Base-by-base conservation (phyloP, 306 rosid species). In the Luffa aegyptiaca region DNA sequence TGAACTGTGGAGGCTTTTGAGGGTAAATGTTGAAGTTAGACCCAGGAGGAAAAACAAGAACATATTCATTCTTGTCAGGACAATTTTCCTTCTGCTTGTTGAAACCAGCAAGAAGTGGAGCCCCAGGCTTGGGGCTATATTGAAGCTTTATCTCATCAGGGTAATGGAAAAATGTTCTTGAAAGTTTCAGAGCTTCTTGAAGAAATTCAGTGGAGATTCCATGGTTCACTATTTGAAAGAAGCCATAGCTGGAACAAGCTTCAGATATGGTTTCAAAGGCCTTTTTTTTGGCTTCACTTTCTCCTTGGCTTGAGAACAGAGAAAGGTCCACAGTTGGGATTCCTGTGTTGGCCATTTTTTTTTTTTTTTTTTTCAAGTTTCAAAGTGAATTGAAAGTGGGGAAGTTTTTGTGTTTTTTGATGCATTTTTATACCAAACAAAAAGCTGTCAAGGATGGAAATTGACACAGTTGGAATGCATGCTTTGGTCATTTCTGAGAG, bases 181-280 rank as follows among this genome's bases (percentile, higher is more conserved):
- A 88, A 18, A 83, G 78, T 1, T 80, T 51, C 6, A 84, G 46
- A 69, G 89, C 87, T 79, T 45, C 48, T 39, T 62, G 75, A 51
- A 88, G 78, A 49, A 88, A 59, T 18, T 70, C 83, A 10, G 65
- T 13, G 8, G 90, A 69, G 20, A 85, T 49, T 8, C 88, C 94
- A 75, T 87, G 88, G 20, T 90, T 86, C 58, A 81, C 83, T 1
- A 90, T 81, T 75, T 86, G 90, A 37, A 88, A 88, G 89, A 87
- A 90, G 3, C 92, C 94, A 65, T 75, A 83, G 17, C 82, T 71
- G 16, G 69, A 81, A 68, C 88, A 88, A 1, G 92, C 88, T 80
- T 90, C 6, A 10, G 72, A 20, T n/a, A 90, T 87, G 6, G 45
- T 70, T 68, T 86, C 75, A 51, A 57, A 70, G 44, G 79, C 84